Evolutionary conservation across 257 asterid species (phyloP).

Genomic region (Solanum medicagineum): DNA sequence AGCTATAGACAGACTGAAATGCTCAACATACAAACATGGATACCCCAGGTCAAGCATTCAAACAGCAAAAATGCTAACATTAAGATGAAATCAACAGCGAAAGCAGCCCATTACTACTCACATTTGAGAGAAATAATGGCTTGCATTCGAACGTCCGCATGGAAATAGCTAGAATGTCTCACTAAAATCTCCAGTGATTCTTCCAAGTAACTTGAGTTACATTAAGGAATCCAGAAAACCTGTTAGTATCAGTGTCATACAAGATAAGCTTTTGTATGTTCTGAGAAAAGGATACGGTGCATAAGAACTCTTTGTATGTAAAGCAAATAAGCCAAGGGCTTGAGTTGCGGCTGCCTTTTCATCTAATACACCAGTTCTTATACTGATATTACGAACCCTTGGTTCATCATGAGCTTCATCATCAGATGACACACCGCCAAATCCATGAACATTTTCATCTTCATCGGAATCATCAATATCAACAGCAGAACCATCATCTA

Average conservation of each 20-base stretch:
- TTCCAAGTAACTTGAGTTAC: conserved; percentile 61
- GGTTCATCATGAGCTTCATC: conserved; percentile 97
- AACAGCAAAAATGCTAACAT: neutral
- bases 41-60: neutral
- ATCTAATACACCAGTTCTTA: conserved; percentile 97
- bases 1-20: neutral
- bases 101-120: conserved; percentile 24
- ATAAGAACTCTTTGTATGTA: conserved; percentile 69
- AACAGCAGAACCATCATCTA: conserved; percentile 98
- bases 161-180: conserved; percentile 80
- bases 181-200: conserved; percentile 78
- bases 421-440: conserved; percentile 96
- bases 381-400: conserved; percentile 89
- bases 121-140: conserved; percentile 81
- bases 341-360: conserved; percentile 99
- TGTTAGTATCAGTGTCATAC: neutral
- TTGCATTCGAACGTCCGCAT: conserved; percentile 96
- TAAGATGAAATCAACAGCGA: neutral
- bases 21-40: neutral
- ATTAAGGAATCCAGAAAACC: conserved; percentile 34
- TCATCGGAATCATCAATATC: conserved; percentile 84
- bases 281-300: conserved; percentile 79
- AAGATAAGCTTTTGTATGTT: neutral
- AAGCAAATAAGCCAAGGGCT: conserved; percentile 93
- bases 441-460: conserved; percentile 63